Percentiles rank a stretch among this genome's conserved stretches.
Evolutionary conservation across 108 stramenopile genomes (phyloP).

Genomic region (Nitzschia palea): DNA sequence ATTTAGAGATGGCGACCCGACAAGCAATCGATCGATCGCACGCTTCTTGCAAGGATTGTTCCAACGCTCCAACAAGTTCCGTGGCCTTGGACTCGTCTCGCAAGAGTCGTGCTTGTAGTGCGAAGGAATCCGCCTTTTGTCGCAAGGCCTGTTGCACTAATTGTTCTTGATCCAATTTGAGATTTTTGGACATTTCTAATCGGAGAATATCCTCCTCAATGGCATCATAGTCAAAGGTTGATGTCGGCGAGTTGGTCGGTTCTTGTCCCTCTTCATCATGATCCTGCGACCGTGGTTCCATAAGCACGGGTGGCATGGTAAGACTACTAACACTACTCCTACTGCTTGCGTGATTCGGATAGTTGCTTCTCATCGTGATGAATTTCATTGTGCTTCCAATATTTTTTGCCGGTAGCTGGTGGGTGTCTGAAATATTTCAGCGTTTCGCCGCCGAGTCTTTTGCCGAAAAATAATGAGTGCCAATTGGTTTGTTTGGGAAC

Average conservation of each 20-base stretch:
- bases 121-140: not conserved
- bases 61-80: not conserved
- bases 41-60: not conserved
- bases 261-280: not conserved
- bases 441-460: no score
- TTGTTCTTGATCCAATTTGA: not conserved
- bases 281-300: not conserved
- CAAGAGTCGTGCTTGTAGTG: not conserved
- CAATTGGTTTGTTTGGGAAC: no score
- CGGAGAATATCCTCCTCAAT: not conserved
- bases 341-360: no score
- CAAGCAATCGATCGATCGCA: constrained; percentile 2
- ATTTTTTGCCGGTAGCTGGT: no score
- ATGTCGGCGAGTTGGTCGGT: not conserved
- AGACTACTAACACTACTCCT: no score
- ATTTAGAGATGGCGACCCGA: not conserved
- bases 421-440: no score
- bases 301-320: no score
- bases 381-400: no score
- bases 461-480: no score
- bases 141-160: not conserved
- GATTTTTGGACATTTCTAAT: not conserved
- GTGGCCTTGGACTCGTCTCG: not conserved
- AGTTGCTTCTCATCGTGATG: no score
- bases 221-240: not conserved